A percentile compares a stretch with the other conserved stretches of the same genome.
Conservation (phyloP, 306 rosid genomes). For the Erythrophleum fordii region DNA sequence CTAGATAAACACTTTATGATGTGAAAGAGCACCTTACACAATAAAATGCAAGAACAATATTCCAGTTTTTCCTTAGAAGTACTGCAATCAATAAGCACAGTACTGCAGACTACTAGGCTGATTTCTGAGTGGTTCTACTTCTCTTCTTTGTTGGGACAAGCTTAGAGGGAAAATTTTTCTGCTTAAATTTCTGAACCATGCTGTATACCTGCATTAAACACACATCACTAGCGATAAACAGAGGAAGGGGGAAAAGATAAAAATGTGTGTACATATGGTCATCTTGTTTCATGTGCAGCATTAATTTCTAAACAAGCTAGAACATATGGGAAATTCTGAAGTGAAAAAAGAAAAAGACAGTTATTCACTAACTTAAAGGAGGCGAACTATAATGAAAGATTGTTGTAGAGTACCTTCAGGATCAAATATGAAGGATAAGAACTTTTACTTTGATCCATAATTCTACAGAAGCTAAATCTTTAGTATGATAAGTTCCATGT, state of each 20-base stretch:
- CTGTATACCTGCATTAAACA: conserved; percentile 66
- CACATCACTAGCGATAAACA: background rate
- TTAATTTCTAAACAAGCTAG: background rate
- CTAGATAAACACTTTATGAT: background rate
- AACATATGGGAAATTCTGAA: background rate
- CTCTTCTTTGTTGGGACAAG: conserved; percentile 51
- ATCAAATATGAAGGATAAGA: conserved; percentile 11
- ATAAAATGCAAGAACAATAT: conserved; percentile 10
- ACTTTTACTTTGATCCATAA: conserved; percentile 20
- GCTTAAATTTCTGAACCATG: conserved; percentile 78
- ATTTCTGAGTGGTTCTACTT: conserved; percentile 44
- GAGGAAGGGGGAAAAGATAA: background rate
- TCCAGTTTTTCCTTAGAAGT: background rate
- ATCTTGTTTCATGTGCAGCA: background rate
- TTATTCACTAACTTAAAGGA: background rate
- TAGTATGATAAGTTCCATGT: background rate
- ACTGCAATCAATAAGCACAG: conserved; percentile 6
- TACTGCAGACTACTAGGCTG: conserved; percentile 1
- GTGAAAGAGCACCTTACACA: conserved; percentile 13
- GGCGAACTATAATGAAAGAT: background rate
- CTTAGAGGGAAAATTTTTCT: conserved; percentile 44
- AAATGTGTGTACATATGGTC: no score
- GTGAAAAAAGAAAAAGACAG: background rate
- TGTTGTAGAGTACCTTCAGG: background rate
- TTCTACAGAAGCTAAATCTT: conserved; percentile 6